Evolutionary conservation across 768 basidiomycete species (phyloP).

Genomic region (Saitozyma sp.): DNA sequence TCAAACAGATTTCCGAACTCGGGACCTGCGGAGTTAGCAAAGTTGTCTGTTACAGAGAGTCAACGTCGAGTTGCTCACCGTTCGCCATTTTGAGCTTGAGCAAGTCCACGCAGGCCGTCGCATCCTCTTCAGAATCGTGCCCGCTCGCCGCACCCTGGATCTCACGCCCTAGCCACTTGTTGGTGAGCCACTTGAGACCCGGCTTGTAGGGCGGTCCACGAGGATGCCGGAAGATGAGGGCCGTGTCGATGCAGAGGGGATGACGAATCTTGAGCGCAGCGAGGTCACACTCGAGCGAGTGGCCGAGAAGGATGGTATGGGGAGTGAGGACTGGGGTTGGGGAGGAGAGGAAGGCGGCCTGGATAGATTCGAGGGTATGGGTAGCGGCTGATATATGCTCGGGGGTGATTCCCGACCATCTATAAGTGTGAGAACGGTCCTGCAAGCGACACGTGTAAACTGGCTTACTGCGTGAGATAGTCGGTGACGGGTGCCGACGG

Average conservation of each 20-base stretch:
- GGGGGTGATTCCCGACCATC: constrained; percentile 91
- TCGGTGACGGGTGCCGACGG: constrained; percentile 80
- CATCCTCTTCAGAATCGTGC: constrained; percentile 94
- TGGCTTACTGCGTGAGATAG: constrained; percentile 79
- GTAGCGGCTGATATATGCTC: constrained; percentile 68
- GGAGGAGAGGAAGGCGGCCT: constrained; percentile 65
- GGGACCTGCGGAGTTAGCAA: constrained; percentile 54
- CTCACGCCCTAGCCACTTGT: constrained; percentile 85
- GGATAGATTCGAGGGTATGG: constrained; percentile 77
- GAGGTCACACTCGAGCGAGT: constrained; percentile 93
- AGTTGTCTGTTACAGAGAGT: not conserved
- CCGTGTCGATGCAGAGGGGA: constrained; percentile 86
- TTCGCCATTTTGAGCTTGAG: constrained; percentile 75
- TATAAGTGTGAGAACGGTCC: constrained; percentile 41
- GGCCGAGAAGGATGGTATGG: constrained; percentile 78
- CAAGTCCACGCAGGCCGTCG: constrained; percentile 80
- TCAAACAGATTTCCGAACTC: constrained; percentile 84
- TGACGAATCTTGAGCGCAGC: constrained; percentile 83
- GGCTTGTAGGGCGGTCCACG: constrained; percentile 91
- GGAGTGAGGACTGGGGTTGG: constrained; percentile 52
- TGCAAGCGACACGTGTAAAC: not conserved
- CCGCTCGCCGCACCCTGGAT: constrained; percentile 70
- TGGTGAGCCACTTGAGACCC: constrained; percentile 93
- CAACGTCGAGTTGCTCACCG: constrained; percentile 56
- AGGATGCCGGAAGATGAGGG: constrained; percentile 85